Evolutionary conservation across 495 filamentous ascomycete genomes (phyloP).

Genomic region (Neurospora sp.): DNA sequence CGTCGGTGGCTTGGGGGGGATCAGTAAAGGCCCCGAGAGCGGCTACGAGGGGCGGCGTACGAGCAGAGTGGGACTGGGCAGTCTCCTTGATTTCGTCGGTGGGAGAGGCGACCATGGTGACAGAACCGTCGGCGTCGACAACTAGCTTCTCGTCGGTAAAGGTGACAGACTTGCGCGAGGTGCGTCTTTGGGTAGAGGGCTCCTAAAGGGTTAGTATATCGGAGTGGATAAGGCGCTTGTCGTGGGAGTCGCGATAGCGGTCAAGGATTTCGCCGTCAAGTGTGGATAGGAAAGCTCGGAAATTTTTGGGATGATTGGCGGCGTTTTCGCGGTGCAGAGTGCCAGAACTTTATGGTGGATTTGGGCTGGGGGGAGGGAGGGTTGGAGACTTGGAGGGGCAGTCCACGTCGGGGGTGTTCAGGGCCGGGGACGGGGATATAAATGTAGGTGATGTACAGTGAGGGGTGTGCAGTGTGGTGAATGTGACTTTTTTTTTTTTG

Average conservation of each 20-base stretch:
- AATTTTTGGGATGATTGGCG: not conserved
- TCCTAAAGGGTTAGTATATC: conserved; percentile 24
- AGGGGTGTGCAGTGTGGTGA: not conserved
- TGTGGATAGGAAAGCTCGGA: not conserved
- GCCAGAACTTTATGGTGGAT: not conserved
- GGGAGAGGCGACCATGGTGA: conserved; percentile 54
- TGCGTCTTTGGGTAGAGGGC: conserved; percentile 42
- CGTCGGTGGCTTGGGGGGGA: conserved; percentile 40
- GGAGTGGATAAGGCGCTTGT: not conserved
- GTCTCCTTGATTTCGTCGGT: conserved; percentile 56
- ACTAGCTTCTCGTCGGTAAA: conserved; percentile 77
- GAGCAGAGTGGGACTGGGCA: conserved; percentile 56
- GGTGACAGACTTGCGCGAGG: conserved; percentile 72
- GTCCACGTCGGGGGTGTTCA: not conserved
- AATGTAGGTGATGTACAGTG: not conserved
- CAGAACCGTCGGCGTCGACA: conserved; percentile 73
- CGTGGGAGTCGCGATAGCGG: not conserved
- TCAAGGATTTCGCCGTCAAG: not conserved
- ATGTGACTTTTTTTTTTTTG: not conserved
- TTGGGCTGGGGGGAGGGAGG: not conserved
- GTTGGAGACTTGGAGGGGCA: not conserved
- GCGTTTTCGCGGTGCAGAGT: not conserved
- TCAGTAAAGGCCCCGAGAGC: conserved; percentile 42
- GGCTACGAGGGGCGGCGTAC: conserved; percentile 47
- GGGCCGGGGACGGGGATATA: not conserved